Base-by-base conservation (phyloP, 73 alveolate genomes). In the Paramecium caudatum region DNA sequence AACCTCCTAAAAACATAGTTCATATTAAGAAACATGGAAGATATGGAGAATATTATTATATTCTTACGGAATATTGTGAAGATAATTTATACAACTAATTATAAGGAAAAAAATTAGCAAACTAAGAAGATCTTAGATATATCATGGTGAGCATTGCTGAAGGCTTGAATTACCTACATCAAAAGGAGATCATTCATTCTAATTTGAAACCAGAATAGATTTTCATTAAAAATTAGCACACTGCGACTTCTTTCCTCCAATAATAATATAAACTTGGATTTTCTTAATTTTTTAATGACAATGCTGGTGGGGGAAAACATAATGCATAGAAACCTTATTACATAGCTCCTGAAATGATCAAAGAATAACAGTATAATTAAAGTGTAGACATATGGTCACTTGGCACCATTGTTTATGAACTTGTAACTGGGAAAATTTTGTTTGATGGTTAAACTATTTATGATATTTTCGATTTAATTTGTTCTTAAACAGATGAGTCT, bases 131-230 rank as follows among this genome's bases (percentile, higher is more conserved):
- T 16, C 19, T 47, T 6, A 6, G 65, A 47, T 47, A 47, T 47
- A 16, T 47, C 32, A 47, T 47, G 65, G 19, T 47, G 15, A 47
- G 65, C 19, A 47, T 47, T 47, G 65, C 65, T 0, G 19, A 1
- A 23, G 80, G 80, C 1, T 37, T 55, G 10, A 19, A 55, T 19
- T 55, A 55, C 8, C 46, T 55, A 9, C 80, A 55, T 23, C 10
- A 55, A 5, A 2, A 27, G 46, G 45, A 21, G 30, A 10, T 55
- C 23, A 27, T 55, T 27, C 80, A 55, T 10, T 27, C 46, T 27
- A 43, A 55, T 55, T 55, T 55, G 21, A 55, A 55, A 55, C 80
- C 80, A 12, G 80, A 55, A 55, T 27, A 55, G 23, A 27, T 55
- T 55, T 55, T 27, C 5, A 55, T 55, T 7, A 9, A 55, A 1